Base-by-base conservation (phyloP, 2,329 filamentous ascomycete genomes). In the Bertia moriformis region DNA sequence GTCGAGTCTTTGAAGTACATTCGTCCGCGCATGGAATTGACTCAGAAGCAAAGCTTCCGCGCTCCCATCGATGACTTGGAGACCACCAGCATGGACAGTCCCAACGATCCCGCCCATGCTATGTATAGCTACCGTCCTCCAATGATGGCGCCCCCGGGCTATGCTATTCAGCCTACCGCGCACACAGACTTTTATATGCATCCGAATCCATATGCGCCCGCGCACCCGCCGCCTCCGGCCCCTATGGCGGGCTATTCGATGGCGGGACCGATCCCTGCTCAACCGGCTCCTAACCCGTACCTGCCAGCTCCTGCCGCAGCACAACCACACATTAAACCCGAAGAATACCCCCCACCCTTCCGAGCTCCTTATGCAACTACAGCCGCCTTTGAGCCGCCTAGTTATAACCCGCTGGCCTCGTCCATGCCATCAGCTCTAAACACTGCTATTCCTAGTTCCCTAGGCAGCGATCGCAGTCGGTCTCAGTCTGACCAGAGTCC, bases 31-130 rank as follows among this genome's bases (percentile, higher is more conserved):
- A 42, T 53, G 0, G 71, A 78, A 39, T 61, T 84, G 19, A 61
- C 76, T 32, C 66, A 66, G 14, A 68, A 70, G 38, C 73, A 79
- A 48, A 82, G 74, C 54, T 84, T 83, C 57, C 71, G 78, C 5
- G 65, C 73, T 1, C 73, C 75, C 0, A 65, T 82, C 20, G 73
- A 82, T 39, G 76, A 82, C 37, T 51, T 68, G 2, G 71, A 76
- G 24, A 12, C 32, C 15, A 27, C 7, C n/a, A n/a, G 22, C 22
- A 13, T 35, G 12, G 32, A 35, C 7, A 35, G 15, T 17, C 10
- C 32, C 7, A 10, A 35, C 15, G 32, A 35, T 17, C 32, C 32
- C 7, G 10, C 32, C 15, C 32, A 35, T 18, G 32, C 32, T 35
- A 10, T 35, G 7, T 35, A 35, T 17, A 15, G 32, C 10, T 35